Evolutionary conservation across 1,284 basidiomycete species (phyloP).

Genomic region (Trichosporon faecale): DNA sequence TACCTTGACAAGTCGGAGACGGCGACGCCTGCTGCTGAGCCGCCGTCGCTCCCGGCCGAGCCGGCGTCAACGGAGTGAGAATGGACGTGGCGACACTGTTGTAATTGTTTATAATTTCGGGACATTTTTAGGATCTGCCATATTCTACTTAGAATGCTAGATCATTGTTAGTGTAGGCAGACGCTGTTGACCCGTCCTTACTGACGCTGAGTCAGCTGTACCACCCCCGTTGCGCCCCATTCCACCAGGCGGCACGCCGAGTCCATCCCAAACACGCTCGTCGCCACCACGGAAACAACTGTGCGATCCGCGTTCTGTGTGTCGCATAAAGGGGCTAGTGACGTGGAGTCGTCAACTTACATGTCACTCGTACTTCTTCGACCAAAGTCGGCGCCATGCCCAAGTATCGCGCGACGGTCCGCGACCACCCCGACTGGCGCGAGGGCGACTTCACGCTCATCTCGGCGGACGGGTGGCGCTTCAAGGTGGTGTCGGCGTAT

Average conservation of each 20-base stretch:
- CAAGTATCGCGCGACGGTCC: constrained; percentile 7
- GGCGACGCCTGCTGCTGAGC: not conserved
- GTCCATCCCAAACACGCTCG: not conserved
- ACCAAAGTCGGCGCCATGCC: not conserved
- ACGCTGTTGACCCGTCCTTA: not conserved
- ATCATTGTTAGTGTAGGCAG: not conserved
- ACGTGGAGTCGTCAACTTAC: not conserved
- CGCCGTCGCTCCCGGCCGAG: not conserved
- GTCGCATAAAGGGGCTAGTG: not conserved
- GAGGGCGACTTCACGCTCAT: constrained; percentile 11
- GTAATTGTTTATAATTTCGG: not conserved
- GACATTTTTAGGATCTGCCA: not conserved
- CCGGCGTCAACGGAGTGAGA: not conserved
- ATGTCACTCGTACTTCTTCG: too few species aligned
- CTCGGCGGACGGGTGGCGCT: constrained; percentile 9
- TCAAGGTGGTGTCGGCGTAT: not conserved
- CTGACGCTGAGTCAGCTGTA: too few species aligned
- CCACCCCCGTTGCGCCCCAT: too few species aligned
- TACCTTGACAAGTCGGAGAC: constrained; percentile 1
- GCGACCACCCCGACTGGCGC: constrained; percentile 10
- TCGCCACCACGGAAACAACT: not conserved
- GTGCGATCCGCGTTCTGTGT: not conserved
- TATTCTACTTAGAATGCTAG: not conserved
- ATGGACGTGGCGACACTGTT: not conserved
- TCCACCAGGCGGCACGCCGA: not conserved